Evolutionary conservation across 768 basidiomycete genomes (phyloP).

Genomic region (Infundibulicybe gibba): DNA sequence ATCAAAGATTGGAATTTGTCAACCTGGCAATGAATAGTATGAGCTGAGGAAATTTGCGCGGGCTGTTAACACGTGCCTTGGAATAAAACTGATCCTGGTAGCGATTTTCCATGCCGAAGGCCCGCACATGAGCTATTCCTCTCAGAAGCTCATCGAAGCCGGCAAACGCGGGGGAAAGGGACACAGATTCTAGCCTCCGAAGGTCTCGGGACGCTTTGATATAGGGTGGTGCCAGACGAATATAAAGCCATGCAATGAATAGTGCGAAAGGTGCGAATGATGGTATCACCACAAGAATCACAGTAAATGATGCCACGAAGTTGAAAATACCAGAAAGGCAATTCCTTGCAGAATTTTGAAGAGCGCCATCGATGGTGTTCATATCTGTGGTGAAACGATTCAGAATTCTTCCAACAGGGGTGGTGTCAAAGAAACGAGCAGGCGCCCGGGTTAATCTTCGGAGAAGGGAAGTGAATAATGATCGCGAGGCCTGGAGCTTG

Average conservation of each 20-base stretch:
- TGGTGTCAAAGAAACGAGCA: conserved; percentile 68
- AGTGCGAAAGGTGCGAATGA: conserved; percentile 63
- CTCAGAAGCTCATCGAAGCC: conserved; percentile 69
- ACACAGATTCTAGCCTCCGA: conserved; percentile 61
- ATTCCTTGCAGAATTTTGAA: conserved; percentile 51
- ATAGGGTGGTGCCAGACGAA: conserved; percentile 58
- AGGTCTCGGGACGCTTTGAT: conserved; percentile 64
- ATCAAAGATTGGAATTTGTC: conserved; percentile 67
- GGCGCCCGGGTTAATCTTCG: conserved; percentile 57
- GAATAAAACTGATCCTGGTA: conserved; percentile 64
- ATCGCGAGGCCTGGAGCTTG: conserved; percentile 64
- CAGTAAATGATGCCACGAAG: conserved; percentile 59
- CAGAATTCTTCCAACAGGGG: conserved; percentile 73
- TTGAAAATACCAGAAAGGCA: conserved; percentile 57
- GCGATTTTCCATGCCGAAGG: conserved; percentile 66
- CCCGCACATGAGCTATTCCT: conserved; percentile 65
- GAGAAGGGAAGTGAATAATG: conserved; percentile 54
- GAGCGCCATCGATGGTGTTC: conserved; percentile 64
- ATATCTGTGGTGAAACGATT: conserved; percentile 81
- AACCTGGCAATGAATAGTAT: conserved; percentile 38
- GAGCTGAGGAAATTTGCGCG: conserved; percentile 25
- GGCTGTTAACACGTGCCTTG: conserved; percentile 30
- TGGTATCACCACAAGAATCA: conserved; percentile 62
- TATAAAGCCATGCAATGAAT: conserved; percentile 67
- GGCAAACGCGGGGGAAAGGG: conserved; percentile 68